Base-by-base conservation (phyloP, 2,329 filamentous ascomycete genomes). In the Apiospora pterosperma region DNA sequence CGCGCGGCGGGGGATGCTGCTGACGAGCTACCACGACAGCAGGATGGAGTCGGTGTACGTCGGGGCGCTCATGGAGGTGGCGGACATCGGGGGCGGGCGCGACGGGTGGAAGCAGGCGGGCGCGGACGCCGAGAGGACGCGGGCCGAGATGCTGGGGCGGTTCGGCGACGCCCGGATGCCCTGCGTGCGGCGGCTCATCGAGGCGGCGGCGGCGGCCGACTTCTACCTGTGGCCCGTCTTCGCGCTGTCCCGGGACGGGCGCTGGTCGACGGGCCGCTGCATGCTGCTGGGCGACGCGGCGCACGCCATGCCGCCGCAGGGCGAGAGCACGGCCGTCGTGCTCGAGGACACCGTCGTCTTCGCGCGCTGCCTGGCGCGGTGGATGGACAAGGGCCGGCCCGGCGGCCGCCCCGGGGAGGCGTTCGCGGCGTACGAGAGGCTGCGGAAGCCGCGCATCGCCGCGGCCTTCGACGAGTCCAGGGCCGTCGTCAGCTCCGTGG, bases 51-150 rank as follows among this genome's bases (percentile, higher is more conserved):
- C 63, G 36, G 61, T 65, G 3, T 65, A 65, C 36, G 63, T 65
- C 48, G 63, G 63, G 14, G 63, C 63, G 3, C 36, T 65, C 31
- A 65, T 65, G 59, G 25, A 39, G 21, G 61, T 65, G 3, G 31
- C 59, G 14, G 63, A 65, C 4, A 65, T 65, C 36, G 63, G 60
- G 5, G 48, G 44, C n/a, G 44, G 48, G 0, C 39, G 61, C n/a
- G 63, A 65, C 28, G 63, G 63, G 36, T 65, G 63, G 63, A 65
- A 59, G 59, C 60, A 62, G n/a, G 63, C 60, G n/a, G 63, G 63
- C 44, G 60, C 59, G 0, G 63, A 65, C n/a, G 63, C 63, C 3
- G 63, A 65, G 52, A 59, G 39, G 60, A 62, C 63, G 19, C 39
- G 63, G 25, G 48, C 60, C 8, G 63, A 65, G 23, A 61, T 65